Conservation (phyloP, 225 moss, liverwort and hornwort species). For the Pleurozium schreberi region DNA sequence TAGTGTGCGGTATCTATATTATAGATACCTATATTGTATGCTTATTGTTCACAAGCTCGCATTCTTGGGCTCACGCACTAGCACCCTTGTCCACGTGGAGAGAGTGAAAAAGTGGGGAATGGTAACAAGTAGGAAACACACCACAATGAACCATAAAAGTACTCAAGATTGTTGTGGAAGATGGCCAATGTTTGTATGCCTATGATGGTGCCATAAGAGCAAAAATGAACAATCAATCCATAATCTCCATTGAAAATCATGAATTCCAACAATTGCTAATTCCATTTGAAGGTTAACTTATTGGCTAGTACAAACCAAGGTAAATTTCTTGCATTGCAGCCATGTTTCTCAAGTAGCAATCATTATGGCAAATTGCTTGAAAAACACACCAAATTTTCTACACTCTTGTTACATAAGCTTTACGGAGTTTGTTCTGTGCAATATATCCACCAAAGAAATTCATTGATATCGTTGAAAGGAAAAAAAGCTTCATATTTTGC, state of each 20-base stretch:
- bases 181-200: not conserved
- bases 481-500: accelerated
- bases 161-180: not conserved
- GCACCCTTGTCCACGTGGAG: too few relatives aligned
- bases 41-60: too few relatives aligned
- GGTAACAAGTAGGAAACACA: accelerated
- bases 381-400: not conserved
- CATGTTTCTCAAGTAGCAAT: not conserved
- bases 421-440: not conserved
- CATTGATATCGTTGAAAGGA: accelerated
- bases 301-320: not conserved
- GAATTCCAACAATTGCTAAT: not conserved
- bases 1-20: too few relatives aligned
- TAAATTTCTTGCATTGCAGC: not conserved
- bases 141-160: not conserved
- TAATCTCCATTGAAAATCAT: not conserved
- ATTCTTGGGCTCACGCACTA: too few relatives aligned
- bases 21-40: too few relatives aligned
- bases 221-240: not conserved
- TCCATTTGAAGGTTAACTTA: not conserved
- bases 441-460: not conserved
- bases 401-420: not conserved
- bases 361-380: too few relatives aligned
- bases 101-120: not conserved
- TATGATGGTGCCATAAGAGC: not conserved